These are phyloP conservation scores for Backusella circina DNA, from an alignment of 192 early-diverging fungal genomes.

Conservation along the genomic window DNA sequence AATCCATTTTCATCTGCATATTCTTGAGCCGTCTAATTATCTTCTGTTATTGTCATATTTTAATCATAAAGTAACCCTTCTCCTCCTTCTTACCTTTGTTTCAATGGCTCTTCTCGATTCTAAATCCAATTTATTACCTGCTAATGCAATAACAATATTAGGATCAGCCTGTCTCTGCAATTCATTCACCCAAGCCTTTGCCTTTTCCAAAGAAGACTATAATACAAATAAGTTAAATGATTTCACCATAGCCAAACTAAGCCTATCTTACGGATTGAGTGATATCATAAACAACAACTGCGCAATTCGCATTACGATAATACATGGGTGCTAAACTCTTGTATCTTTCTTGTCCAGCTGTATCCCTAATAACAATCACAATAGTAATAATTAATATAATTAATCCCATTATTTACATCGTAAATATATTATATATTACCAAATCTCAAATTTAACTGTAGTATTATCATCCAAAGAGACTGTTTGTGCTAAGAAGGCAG, in stretches of 20 bases:
- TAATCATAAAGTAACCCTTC: not conserved
- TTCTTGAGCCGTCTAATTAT: conserved; percentile 51
- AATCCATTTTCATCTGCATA: conserved; percentile 63
- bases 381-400: not conserved
- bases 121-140: conserved; percentile 64
- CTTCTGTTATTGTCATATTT: not conserved
- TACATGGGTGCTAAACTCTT: conserved; percentile 77
- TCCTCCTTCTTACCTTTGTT: conserved; percentile 44
- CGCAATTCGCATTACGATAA: conserved; percentile 68
- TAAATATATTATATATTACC: conserved; percentile 45
- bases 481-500: conserved; percentile 76
- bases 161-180: conserved; percentile 66
- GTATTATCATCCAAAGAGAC: conserved; percentile 81
- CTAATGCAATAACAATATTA: conserved; percentile 68
- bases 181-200: conserved; percentile 70
- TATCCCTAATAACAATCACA: conserved; percentile 66
- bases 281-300: conserved; percentile 72
- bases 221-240: not conserved
- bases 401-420: not conserved
- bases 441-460: conserved; percentile 92
- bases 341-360: conserved; percentile 70
- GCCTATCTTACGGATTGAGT: conserved; percentile 57
- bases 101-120: conserved; percentile 68
- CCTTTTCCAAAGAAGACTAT: conserved; percentile 59
- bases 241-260: not conserved